Conservation (phyloP, 768 basidiomycete genomes). For the Gloeostereum incarnatum region DNA sequence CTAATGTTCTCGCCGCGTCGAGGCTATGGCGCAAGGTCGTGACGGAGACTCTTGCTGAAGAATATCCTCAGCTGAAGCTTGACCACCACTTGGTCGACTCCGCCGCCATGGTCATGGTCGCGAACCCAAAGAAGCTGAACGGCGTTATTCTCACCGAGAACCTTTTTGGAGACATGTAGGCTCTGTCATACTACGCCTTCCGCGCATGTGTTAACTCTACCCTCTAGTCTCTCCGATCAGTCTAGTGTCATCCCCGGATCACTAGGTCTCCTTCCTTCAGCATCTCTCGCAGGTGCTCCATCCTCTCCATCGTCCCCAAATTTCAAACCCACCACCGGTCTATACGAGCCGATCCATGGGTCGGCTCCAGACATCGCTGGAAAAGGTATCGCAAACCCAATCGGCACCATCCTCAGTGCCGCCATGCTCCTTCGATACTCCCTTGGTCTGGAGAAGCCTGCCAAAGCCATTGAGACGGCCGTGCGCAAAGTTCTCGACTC, state of each 20-base stretch:
- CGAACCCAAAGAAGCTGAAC: conserved; percentile 86
- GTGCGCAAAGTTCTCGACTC: conserved; percentile 84
- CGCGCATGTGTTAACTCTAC: conserved; percentile 3
- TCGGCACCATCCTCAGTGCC: conserved; percentile 90
- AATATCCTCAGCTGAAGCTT: conserved; percentile 82
- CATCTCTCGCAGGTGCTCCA: conserved; percentile 87
- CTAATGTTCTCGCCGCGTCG: conserved; percentile 94
- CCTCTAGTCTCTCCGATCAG: conserved; percentile 83
- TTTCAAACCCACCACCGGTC: conserved; percentile 73
- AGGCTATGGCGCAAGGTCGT: conserved; percentile 93
- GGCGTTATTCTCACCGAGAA: conserved; percentile 95
- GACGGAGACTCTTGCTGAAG: conserved; percentile 69
- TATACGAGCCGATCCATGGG: conserved; percentile 97
- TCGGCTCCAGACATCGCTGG: conserved; percentile 96
- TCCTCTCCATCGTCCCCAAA: conserved; percentile 38
- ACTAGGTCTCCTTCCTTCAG: conserved; percentile 91
- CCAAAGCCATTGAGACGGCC: conserved; percentile 81
- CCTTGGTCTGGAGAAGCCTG: conserved; percentile 78
- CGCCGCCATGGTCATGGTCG: conserved; percentile 91
- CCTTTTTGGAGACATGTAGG: conserved; percentile 95
- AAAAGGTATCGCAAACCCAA: conserved; percentile 86
- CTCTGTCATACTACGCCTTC: conserved; percentile 8
- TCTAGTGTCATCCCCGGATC: conserved; percentile 97
- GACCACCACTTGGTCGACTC: conserved; percentile 95
- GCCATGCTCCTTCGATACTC: conserved; percentile 95